Base-by-base conservation (phyloP, 306 rosid genomes). In the Clitoria ternatea region DNA sequence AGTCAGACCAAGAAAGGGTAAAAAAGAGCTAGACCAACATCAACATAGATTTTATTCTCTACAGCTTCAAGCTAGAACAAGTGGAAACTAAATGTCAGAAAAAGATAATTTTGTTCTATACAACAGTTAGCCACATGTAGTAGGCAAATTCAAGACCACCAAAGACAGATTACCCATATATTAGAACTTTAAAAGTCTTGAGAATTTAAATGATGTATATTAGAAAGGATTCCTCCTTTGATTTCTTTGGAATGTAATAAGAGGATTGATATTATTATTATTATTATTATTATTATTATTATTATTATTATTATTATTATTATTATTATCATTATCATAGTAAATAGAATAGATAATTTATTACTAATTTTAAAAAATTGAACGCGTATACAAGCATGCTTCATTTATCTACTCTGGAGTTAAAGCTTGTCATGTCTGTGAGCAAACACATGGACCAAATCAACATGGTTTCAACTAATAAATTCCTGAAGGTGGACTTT, bases 31-130 rank as follows among this genome's bases (percentile, higher is more conserved):
- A 76, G 50, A 45, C 32, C 69, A 76, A 80, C 95, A 80, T 94
- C 98, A 14, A 94, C 92, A 61, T 85, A 66, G 62, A 94, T 86
- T 80, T 89, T 84, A 73, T 81, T 77, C 77, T 83, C 42, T 9
- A 95, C 87, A 40, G 97, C 87, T 70, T 90, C 82, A 70, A 89
- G 79, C 98, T 91, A 70, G 19, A 52, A 56, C 53, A 64, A 72
- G 69, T 50, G 4, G 6, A 54, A 76, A 53, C 13, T 32, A 49
- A n/a, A 29, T 50, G 73, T 55, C 66, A 81, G 66, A 42, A 66
- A 45, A 53, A 69, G 40, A 35, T 56, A 63, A 77, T 14, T 14
- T 10, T 52, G 30, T 43, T 26, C 45, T 27, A 37, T 45, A 50
- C 37, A 64, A 67, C 35, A 43, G 14, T 72, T 12, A 69, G 11